These are phyloP conservation scores for Scytalidium lignicola DNA, from an alignment of 2,329 filamentous ascomycete species.

Conservation along the genomic window DNA sequence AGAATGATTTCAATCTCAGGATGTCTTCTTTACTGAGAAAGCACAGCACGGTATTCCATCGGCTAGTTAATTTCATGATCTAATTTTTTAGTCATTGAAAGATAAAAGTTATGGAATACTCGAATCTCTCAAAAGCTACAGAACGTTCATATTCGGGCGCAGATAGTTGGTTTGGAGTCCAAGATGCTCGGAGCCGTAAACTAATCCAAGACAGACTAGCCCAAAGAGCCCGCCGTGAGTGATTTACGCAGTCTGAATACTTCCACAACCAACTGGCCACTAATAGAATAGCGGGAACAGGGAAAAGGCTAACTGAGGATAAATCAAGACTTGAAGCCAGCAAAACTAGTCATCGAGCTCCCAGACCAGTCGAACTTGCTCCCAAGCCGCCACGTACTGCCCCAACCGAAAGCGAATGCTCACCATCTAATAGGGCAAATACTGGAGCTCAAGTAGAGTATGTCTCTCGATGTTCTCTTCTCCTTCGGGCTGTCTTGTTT, in stretches of 20 bases:
- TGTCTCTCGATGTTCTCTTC: no score
- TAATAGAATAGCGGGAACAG: background rate
- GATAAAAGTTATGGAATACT: background rate
- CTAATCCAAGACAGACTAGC: conserved; percentile 18
- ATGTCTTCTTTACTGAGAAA: background rate
- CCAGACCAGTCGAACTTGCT: background rate
- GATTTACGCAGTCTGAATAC: background rate
- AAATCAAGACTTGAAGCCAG: background rate
- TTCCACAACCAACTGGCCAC: background rate
- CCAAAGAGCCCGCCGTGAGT: conserved; percentile 16
- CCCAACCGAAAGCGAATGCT: background rate
- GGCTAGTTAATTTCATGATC: background rate
- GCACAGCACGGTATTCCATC: background rate
- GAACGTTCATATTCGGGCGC: background rate
- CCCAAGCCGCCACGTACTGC: background rate
- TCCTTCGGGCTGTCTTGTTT: background rate
- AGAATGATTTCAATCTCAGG: background rate
- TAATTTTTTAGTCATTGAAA: background rate
- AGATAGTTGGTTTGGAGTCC: conserved; percentile 9
- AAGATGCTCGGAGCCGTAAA: conserved; percentile 14
- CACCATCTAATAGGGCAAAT: background rate
- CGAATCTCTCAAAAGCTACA: background rate
- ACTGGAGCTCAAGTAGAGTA: no score
- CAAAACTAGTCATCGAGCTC: background rate
- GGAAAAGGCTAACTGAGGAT: background rate